Base-by-base conservation (phyloP, 139 green algal species). In the Chlorokybus atmophyticus region DNA sequence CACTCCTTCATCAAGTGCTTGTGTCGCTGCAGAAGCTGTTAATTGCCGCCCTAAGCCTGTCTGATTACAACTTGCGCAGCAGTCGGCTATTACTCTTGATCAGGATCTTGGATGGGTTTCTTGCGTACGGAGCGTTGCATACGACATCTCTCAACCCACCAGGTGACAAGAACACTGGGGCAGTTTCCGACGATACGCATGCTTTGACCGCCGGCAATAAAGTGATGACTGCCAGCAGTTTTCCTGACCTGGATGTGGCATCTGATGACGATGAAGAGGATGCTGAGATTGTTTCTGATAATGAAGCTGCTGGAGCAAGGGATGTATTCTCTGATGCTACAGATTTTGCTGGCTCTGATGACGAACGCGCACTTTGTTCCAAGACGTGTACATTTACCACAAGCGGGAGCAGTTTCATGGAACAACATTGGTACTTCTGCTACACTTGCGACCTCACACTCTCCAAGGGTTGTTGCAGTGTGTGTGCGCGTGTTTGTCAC, bases 361-460 rank as follows among this genome's bases (percentile, higher is more conserved):
- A 59, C 23, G 44, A 58, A 19, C 17, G 19, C 29, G 32, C 51
- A 6, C 29, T 32, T 3, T 28, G n/a, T 21, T 35, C 38, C 48
- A 27, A 59, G 0, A 55, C 71, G 40, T 84, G 78, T 57, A 81
- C 56, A 8, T 84, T 71, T 51, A 71, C 55, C 4, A 28, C 62
- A 14, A 78, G 65, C 50, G 78, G 78, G 0, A 71, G 70, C 24
- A 70, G 56, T 51, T 84, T 84, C 48, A 59, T 82, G 56, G 69
- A 83, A 57, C 78, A 85, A 66, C 78, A 83, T 49, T 85, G 78
- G 78, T 81, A 79, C 50, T 79, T 77, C 50, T 81, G 73, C 55
- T 81, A 85, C 68, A 82, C 77, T 1, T 85, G 78, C 56, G 66
- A 78, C 48, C 62, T 85, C 24, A 66, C 66, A 1, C 60, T 74